Evolutionary conservation across 129 eudicot genomes (phyloP).

Genomic region (Flaveria bidentis): DNA sequence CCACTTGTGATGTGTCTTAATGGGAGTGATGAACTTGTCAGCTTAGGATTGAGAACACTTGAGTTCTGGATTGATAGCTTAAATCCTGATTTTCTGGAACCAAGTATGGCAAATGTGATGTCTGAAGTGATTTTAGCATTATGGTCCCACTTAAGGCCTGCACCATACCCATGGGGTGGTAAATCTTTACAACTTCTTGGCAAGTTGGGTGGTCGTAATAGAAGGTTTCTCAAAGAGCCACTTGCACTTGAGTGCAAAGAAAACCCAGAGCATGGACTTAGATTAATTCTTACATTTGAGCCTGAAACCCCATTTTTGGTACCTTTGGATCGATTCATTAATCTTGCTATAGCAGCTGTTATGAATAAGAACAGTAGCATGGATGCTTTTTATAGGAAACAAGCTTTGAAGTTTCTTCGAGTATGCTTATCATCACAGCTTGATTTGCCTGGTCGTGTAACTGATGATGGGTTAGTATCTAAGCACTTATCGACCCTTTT

Average conservation of each 20-base stretch:
- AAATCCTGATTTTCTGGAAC: conserved; percentile 98
- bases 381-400: conserved; percentile 85
- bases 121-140: conserved; percentile 95
- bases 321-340: conserved; percentile 94
- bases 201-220: conserved; percentile 94
- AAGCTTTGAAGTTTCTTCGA: conserved; percentile 90
- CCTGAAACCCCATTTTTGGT: conserved; percentile 99
- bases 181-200: conserved; percentile 95
- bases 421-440: conserved; percentile 93
- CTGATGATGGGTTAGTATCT: conserved; percentile 64
- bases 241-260: conserved; percentile 98
- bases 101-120: conserved; percentile 99
- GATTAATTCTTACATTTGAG: conserved; percentile 93
- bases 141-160: conserved; percentile 97
- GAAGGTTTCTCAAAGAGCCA: conserved; percentile 96
- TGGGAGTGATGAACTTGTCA: conserved; percentile 87
- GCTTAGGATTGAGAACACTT: conserved; percentile 88
- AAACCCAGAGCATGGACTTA: conserved; percentile 97
- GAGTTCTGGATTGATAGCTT: conserved; percentile 99
- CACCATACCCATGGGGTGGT: conserved; percentile 96
- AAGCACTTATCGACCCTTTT: conserved; percentile 65
- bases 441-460: conserved; percentile 77
- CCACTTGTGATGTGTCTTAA: conserved; percentile 94
- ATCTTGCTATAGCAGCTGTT: conserved; percentile 92
- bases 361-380: conserved; percentile 68